phyloP scores from a whole-genome alignment of 2,329 filamentous ascomycete species.

The Leptographium flavum region DNA sequence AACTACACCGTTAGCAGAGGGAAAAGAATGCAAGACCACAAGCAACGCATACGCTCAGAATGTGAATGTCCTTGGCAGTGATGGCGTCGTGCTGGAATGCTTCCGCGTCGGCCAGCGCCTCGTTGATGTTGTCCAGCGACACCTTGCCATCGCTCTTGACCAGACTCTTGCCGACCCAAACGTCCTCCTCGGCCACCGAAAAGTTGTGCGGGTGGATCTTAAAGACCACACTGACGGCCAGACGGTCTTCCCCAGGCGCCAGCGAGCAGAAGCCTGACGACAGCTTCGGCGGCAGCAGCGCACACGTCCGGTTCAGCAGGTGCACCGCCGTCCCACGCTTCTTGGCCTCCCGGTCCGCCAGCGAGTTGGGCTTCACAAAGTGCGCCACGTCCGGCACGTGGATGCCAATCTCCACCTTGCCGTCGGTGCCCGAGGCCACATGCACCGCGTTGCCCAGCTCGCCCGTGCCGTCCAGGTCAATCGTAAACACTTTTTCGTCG shows the following conservation, averaged over 20 bases:
- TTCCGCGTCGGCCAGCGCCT: slow-evolving; percentile 52
- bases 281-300: slow-evolving; percentile 79
- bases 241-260: slow-evolving; percentile 71
- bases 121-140: slow-evolving; percentile 73
- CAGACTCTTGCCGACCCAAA: slow-evolving; percentile 87
- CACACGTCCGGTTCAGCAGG: slow-evolving; percentile 73
- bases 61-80: slow-evolving; percentile 62
- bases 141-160: slow-evolving; percentile 85
- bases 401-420: slow-evolving; percentile 83
- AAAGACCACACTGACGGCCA: slow-evolving; percentile 88
- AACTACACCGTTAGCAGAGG: slow-evolving; percentile 30
- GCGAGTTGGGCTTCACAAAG: slow-evolving; percentile 90
- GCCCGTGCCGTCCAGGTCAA: slow-evolving; percentile 76
- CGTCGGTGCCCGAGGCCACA: slow-evolving; percentile 69
- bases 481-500: slow-evolving; percentile 74
- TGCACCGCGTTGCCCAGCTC: slow-evolving; percentile 90
- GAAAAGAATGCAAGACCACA: not conserved
- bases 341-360: slow-evolving; percentile 93
- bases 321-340: slow-evolving; percentile 96
- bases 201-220: slow-evolving; percentile 73
- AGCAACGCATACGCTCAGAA: slow-evolving; percentile 56
- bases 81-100: slow-evolving; percentile 51
- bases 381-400: slow-evolving; percentile 92
- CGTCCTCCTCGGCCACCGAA: slow-evolving; percentile 66
- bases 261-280: slow-evolving; percentile 81